Evolutionary conservation across 352 stramenopile species (phyloP), one percentile per base, ranked within the genome.

Genomic region (Elongisporangium anandrum): DNA sequence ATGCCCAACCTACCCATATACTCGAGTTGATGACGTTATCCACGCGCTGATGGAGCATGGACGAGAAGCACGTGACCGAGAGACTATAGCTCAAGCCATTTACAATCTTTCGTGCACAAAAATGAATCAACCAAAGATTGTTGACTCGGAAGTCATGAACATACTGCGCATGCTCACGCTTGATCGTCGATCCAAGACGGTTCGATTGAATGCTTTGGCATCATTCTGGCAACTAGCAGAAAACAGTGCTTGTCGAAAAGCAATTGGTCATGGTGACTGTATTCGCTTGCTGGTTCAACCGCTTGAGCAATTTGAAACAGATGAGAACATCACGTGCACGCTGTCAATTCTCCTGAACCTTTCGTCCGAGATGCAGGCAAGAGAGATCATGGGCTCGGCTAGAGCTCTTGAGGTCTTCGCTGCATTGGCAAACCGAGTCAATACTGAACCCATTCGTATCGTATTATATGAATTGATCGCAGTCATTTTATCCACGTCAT

Each of bases 21-120:
- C 80, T 16, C 80, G 78, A 4, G 73, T 88, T 19, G 80, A 89
- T 26, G 80, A 90, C 24, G 80, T 86, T 4, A 74, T 88, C 17
- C 70, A 73, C 19, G 80, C 76, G 13, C 70, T 92, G n/a, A 59
- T 73, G 9, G 82, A 92, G 29, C 66, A 80, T 38, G 71, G 66
- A 4, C 70, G 71, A 2, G 77, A 78, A 50, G 65, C 57, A 2
- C 66, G 60, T 5, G 76, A 88, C 22, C 70, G 68, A 17, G 75
- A 83, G 20, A 65, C 58, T 4, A 59, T 92, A 3, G 85, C 78
- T 47, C 76, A 69, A 8, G 76, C 79, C 24, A 56, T 90, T 4
- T 92, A 87, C 73, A 92, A 92, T 54, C 57, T 92, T 29, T 78
- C 76, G 12, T 85, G 64, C 57, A 85, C 77, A 4, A 70, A 72